A percentile compares a stretch with the other conserved stretches of the same genome.
Conservation (phyloP, 2,329 filamentous ascomycete species). For the Colletotrichum euphorbiae region DNA sequence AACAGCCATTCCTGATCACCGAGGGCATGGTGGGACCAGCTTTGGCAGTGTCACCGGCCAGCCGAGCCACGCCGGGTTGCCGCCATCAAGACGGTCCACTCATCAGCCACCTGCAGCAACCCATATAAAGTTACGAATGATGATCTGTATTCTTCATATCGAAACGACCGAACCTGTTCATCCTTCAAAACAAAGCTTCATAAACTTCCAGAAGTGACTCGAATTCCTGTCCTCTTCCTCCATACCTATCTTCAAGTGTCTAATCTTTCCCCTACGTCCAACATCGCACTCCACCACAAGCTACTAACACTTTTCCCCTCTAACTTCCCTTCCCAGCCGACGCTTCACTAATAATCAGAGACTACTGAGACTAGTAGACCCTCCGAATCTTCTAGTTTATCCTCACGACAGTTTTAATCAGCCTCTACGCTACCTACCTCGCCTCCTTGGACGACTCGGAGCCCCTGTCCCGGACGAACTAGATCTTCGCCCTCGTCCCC, state of each 20-base stretch:
- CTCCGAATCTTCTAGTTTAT: slow-evolving; percentile 35
- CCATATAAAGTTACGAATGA: no score
- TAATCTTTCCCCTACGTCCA: neutral
- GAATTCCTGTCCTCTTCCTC: neutral
- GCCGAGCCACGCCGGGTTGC: neutral
- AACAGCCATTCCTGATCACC: no score
- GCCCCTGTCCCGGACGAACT: neutral
- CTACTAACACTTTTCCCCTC: neutral
- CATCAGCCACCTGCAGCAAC: neutral
- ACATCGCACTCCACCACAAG: neutral
- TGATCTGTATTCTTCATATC: no score
- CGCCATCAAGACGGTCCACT: neutral
- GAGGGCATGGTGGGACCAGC: neutral
- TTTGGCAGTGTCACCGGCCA: neutral
- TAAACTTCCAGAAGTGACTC: neutral
- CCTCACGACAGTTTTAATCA: slow-evolving; percentile 28
- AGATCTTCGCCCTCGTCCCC: slow-evolving; percentile 33
- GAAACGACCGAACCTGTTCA: neutral
- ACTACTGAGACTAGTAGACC: slow-evolving; percentile 32
- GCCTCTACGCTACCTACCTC: slow-evolving; percentile 31
- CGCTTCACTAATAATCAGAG: slow-evolving; percentile 12
- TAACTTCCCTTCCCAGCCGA: neutral
- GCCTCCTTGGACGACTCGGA: slow-evolving; percentile 12
- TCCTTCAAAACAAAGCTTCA: neutral
- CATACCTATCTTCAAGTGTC: neutral